Evolutionary conservation across 345 rosid species (phyloP), one percentile per base, ranked within the genome.

Genomic region (Gossypium herbaceum): DNA sequence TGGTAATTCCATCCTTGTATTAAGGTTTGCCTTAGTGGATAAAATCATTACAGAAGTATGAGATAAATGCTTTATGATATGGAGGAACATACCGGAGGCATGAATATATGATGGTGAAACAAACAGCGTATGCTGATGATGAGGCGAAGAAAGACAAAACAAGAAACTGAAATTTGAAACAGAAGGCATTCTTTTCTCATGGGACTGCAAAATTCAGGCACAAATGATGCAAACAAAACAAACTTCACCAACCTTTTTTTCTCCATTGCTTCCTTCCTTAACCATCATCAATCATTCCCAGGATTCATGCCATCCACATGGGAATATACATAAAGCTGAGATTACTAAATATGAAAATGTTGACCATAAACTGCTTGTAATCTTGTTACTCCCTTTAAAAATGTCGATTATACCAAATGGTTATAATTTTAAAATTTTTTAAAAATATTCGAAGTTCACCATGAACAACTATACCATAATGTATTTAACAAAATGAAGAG

Each of bases 141-240:
- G 45, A 41, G 15, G 22, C 9, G 10, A 65, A 64, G 66, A 43
- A 47, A 72, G 62, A 63, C 69, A 34, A 67, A 73, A 74, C 56
- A 29, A 72, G 76, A 57, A 59, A 62, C 43, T 59, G 72, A n/a
- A 56, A 22, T 39, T 3, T 0, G 19, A 58, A 41, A 10, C 4
- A 17, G 61, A 56, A 67, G 64, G 71, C 75, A 74, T 66, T 75
- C 60, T 65, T 70, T 76, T 76, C 47, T 64, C 79, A 84, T 75
- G 84, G 71, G 73, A 52, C 82, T 58, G 86, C 91, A 79, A 82
- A 80, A 79, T 79, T 83, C 82, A 79, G 85, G 87, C 86, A 79
- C 71, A 72, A 81, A 78, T 73, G 73, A 80, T 77, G 86, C 82
- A 79, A 57, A 79, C 78, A 82, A 78, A 80, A 83, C 69, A 61